Percentiles rank a stretch among this genome's conserved stretches.
These are phyloP conservation scores for Leishmania gerbilli DNA, from an alignment of 208 protist species.

Conservation along the genomic window DNA sequence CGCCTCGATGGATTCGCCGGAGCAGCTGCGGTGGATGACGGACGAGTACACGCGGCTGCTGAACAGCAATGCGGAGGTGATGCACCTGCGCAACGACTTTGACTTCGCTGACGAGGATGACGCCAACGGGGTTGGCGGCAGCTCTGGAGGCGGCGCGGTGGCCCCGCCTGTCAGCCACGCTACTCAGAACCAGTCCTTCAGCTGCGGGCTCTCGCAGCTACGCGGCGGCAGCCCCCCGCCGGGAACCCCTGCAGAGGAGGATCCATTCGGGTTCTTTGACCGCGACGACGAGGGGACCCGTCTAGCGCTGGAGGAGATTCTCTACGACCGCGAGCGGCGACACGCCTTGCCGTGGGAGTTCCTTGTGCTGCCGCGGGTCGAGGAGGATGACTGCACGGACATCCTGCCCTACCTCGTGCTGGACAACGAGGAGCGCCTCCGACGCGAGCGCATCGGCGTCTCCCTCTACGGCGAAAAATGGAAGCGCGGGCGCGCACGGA, in stretches of 20 bases:
- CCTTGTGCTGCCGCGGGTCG: constrained; percentile 59
- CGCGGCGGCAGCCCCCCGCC: constrained; percentile 24
- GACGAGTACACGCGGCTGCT: constrained; percentile 62
- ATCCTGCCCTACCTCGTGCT: constrained; percentile 73
- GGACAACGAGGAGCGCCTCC: constrained; percentile 85
- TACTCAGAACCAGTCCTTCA: constrained; percentile 32
- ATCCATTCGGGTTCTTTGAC: constrained; percentile 3
- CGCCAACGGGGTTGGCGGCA: neutral
- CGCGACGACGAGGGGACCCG: constrained; percentile 27
- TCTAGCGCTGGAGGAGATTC: constrained; percentile 43
- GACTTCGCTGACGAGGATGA: constrained; percentile 47
- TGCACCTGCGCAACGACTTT: constrained; percentile 70
- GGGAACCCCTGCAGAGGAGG: constrained; percentile 8
- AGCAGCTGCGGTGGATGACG: constrained; percentile 47
- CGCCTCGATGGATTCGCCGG: constrained; percentile 26
- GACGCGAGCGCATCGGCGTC: constrained; percentile 68
- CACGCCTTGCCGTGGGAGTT: constrained; percentile 88
- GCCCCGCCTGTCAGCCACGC: neutral
- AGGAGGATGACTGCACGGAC: constrained; percentile 68
- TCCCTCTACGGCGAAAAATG: constrained; percentile 73
- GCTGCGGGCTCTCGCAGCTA: neutral
- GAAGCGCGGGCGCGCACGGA: constrained; percentile 68
- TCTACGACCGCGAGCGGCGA: constrained; percentile 72
- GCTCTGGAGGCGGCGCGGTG: neutral
- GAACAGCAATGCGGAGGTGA: constrained; percentile 62